Evolutionary conservation across 371 early-diverging fungal genomes (phyloP).

Genomic region (Mortierella sp.): DNA sequence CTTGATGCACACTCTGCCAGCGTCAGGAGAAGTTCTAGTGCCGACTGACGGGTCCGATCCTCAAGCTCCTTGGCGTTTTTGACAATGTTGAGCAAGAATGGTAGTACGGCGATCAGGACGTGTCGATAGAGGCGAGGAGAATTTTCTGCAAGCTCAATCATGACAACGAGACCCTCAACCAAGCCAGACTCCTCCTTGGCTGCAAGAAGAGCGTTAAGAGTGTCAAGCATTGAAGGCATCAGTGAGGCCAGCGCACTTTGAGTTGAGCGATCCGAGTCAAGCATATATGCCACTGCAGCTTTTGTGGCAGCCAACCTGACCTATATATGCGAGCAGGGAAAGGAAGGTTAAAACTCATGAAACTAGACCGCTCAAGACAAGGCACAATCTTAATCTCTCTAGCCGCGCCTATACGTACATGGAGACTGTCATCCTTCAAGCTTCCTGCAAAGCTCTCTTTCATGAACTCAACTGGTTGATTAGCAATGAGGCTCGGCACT

Average conservation of each 20-base stretch:
- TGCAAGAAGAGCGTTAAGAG: slow-evolving; percentile 16
- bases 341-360: too few relatives aligned
- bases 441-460: slow-evolving; percentile 73
- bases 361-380: too few relatives aligned
- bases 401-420: slow-evolving; percentile 18
- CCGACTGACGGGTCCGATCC: slow-evolving; percentile 80
- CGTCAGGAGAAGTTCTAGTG: slow-evolving; percentile 90
- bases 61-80: slow-evolving; percentile 75
- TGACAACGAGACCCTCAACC: slow-evolving; percentile 76
- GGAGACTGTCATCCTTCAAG: slow-evolving; percentile 67
- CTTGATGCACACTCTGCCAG: slow-evolving; percentile 87
- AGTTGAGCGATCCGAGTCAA: slow-evolving; percentile 67
- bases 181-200: slow-evolving; percentile 75
- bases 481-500: slow-evolving; percentile 77
- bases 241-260: slow-evolving; percentile 21
- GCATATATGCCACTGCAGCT: slow-evolving; percentile 83
- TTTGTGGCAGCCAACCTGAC: slow-evolving; percentile 89
- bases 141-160: slow-evolving; percentile 89
- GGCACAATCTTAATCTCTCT: too few relatives aligned
- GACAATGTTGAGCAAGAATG: slow-evolving; percentile 79
- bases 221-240: slow-evolving; percentile 31
- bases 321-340: slow-evolving; percentile 22
- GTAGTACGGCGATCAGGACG: slow-evolving; percentile 74
- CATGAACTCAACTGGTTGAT: slow-evolving; percentile 73
- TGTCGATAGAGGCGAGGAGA: slow-evolving; percentile 81